Evolutionary conservation across 495 filamentous ascomycete species (phyloP), one percentile per base, ranked within the genome.

Genomic region (Sabuloglossum arenarium): DNA sequence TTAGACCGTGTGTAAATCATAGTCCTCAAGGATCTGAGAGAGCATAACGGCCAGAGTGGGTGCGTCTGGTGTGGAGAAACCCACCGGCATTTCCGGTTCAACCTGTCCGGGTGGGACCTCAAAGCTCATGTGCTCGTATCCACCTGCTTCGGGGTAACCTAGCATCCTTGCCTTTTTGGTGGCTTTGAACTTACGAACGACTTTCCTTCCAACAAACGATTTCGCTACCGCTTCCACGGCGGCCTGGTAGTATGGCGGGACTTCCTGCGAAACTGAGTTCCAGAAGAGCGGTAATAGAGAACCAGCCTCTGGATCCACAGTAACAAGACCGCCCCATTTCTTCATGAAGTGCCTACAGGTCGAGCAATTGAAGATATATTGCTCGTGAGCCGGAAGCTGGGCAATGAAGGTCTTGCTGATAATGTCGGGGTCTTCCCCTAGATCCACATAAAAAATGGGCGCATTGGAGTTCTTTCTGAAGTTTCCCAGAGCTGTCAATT

Each of bases 301-400:
- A 24, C 54, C 37, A 3, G 37, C 24, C 45, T 50, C 45, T 50
- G 54, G 2, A 23, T 56, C 54, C 23, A 56, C 32, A 3, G 9
- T 3, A 6, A 30, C 54, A 21, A 56, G 54, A 27, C 24, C 23
- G 2, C 54, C 54, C 23, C 27, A 56, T 14, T 37, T 9, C 6
- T 43, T 56, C 54, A 56, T 56, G 54, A 56, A 56, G 6, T 29
- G 54, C 16, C 24, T 32, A 34, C 54, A 56, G 16, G 54, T 25
- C 10, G 54, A 46, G 28, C 54, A 56, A 23, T 37, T 11, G 54
- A 56, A 56, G 23, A 42, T 9, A 29, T 50, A 25, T 10, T 45
- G 37, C 9, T 56, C 27, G 10, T 50, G 12, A 19, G 25, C n/a
- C 23, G 54, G 37, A 1, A 56, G 32, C 6, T 42, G 37, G 31